phyloP scores from a whole-genome alignment of 495 filamentous ascomycete species.

The Aspergillus cavernicola region DNA sequence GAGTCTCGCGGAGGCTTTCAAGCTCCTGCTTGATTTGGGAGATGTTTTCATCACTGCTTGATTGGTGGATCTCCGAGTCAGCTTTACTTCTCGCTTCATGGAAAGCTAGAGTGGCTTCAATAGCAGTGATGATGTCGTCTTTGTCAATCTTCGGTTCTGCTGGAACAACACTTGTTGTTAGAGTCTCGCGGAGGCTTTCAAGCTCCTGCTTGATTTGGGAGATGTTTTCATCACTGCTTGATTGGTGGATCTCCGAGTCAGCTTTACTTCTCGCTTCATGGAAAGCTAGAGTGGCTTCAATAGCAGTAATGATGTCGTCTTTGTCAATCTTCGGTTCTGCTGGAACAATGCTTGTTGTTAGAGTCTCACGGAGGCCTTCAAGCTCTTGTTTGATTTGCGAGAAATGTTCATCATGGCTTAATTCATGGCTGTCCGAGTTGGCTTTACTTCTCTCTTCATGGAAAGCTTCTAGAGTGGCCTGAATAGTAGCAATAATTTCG shows the following conservation, averaged over 20 bases:
- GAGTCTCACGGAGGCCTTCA: neutral
- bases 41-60: too few relatives aligned
- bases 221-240: neutral
- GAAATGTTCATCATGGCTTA: neutral
- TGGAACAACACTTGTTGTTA: slow-evolving; percentile 15
- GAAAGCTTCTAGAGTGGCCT: slow-evolving; percentile 57
- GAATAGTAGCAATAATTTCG: slow-evolving; percentile 62
- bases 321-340: slow-evolving; percentile 31
- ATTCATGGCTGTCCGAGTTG: neutral
- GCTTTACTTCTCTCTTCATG: slow-evolving; percentile 14
- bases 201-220: neutral
- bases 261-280: slow-evolving; percentile 14
- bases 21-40: too few relatives aligned
- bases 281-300: slow-evolving; percentile 60
- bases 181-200: neutral
- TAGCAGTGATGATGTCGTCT: slow-evolving; percentile 60
- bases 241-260: neutral
- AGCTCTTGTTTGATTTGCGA: neutral
- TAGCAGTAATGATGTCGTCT: slow-evolving; percentile 60
- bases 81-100: too few relatives aligned
- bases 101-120: slow-evolving; percentile 63
- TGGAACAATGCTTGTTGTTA: slow-evolving; percentile 17
- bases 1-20: too few relatives aligned
- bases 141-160: slow-evolving; percentile 31
- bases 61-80: too few relatives aligned